Evolutionary conservation across 176 grass and related monocot species (phyloP).

Genomic region (Oryza nivara): DNA sequence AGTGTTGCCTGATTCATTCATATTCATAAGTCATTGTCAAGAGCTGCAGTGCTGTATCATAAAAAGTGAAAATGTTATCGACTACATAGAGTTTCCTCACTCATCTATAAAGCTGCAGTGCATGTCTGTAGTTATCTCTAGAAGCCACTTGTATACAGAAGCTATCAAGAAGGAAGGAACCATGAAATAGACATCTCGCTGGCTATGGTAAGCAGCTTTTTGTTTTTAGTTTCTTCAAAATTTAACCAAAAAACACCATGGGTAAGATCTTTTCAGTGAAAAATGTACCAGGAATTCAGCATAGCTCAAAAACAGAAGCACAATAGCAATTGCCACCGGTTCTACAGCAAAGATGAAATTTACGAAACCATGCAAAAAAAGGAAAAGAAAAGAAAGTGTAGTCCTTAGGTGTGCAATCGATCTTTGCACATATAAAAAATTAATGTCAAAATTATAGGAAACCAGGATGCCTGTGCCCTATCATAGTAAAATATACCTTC

Average conservation of each 20-base stretch:
- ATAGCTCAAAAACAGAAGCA: constrained; percentile 4
- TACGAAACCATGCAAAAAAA: constrained; percentile 8
- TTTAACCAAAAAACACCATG: not conserved
- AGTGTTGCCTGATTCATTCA: not conserved
- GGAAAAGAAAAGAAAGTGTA: not conserved
- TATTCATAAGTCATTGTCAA: not conserved
- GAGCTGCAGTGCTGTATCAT: not conserved
- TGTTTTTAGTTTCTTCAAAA: constrained; percentile 5
- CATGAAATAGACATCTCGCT: constrained; percentile 11
- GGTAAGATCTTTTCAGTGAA: not conserved
- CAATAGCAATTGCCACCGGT: not conserved
- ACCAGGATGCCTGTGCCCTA: not conserved
- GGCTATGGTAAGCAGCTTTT: not conserved
- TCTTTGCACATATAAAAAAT: constrained; percentile 6
- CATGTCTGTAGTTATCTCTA: not conserved
- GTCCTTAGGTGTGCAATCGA: not conserved
- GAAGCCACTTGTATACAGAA: not conserved
- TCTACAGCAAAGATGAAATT: constrained; percentile 3
- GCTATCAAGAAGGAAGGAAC: not conserved
- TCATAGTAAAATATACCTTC: constrained; percentile 59
- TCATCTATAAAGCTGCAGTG: not conserved
- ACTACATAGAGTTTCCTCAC: not conserved
- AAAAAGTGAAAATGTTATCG: not conserved
- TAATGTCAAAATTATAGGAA: constrained; percentile 20
- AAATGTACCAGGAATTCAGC: not conserved